Base-by-base conservation (phyloP, 2,329 filamentous ascomycete species). In the Colletotrichum camelliae region DNA sequence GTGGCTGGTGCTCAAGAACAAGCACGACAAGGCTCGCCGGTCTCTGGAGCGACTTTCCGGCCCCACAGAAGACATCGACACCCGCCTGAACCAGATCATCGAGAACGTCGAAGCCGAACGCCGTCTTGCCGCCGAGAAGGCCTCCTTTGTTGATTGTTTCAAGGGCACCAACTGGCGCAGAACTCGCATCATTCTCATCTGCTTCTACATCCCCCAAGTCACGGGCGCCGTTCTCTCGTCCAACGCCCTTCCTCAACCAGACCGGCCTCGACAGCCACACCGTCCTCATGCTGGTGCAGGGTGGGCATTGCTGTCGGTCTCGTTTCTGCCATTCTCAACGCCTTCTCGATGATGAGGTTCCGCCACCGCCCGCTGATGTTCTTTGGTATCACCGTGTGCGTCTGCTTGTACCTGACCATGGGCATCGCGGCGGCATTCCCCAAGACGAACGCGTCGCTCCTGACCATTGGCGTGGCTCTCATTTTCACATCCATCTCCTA, bases 101-200 rank as follows among this genome's bases (percentile, higher is more conserved):
- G 80, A 84, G 57, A 86, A 85, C 4, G 82, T 86, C 67, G 82
- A 83, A 77, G 72, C 82, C n/a, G 84, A 86, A 43, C 81, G 65
- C 18, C 72, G 43, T 18, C 37, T 79, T 52, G 35, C 55, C 12
- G 65, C 60, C 16, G 72, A 71, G 43, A 81, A 80, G 15, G 80
- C 81, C 43, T 79, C 78, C 8, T 85, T 85, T 72, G 13, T 79
- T 5, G 83, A 85, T 29, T 85, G 83, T 67, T 85, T 84, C 77
- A 78, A 75, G 21, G 82, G 82, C 7, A 80, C 79, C 16, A 82
- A 86, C 72, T 76, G 79, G 37, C 82, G 84, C 31, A 80, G 85
- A 60, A 86, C 85, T 7, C 67, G 76, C 37, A 78, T 80, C 65
- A 76, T 79, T 13, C 58, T 79, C 39, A 69, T 74, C 66, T 76